Conservation (phyloP, 192 early-diverging fungal genomes). For the Chytriomyces confervae region DNA sequence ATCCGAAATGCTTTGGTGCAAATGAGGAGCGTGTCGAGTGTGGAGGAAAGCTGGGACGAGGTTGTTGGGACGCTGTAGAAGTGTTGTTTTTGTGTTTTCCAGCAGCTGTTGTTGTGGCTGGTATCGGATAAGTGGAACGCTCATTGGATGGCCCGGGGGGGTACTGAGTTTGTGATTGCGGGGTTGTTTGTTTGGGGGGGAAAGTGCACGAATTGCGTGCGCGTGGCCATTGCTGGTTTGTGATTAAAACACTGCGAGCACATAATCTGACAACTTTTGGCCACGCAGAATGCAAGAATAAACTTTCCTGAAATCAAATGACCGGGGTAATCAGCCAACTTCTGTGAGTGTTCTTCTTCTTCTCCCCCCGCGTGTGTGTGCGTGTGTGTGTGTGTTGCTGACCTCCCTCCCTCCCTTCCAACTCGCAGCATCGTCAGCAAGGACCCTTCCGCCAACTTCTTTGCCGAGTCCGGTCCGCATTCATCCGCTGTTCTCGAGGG, state of each 20-base stretch:
- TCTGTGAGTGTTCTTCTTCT: background rate
- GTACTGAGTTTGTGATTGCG: background rate
- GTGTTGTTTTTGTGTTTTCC: no score
- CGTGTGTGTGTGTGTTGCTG: background rate
- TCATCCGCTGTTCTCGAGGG: conserved; percentile 8
- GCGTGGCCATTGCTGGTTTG: conserved; percentile 9
- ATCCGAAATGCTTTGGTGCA: background rate
- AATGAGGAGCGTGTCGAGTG: background rate
- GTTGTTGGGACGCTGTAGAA: background rate
- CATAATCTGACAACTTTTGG: background rate
- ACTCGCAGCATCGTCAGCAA: background rate
- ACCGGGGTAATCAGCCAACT: background rate
- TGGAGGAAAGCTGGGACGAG: background rate
- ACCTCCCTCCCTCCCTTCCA: background rate
- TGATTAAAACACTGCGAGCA: background rate
- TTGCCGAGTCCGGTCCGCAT: background rate
- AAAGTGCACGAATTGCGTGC: background rate
- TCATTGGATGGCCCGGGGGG: background rate
- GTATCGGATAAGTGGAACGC: background rate
- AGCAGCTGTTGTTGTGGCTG: no score
- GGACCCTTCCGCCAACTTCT: background rate
- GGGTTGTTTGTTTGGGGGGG: conserved; percentile 4
- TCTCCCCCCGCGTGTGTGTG: background rate
- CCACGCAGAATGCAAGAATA: background rate
- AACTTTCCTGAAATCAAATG: background rate